Evolutionary conservation across 495 filamentous ascomycete genomes (phyloP).

Genomic region (Barbatosphaeria neglecta): DNA sequence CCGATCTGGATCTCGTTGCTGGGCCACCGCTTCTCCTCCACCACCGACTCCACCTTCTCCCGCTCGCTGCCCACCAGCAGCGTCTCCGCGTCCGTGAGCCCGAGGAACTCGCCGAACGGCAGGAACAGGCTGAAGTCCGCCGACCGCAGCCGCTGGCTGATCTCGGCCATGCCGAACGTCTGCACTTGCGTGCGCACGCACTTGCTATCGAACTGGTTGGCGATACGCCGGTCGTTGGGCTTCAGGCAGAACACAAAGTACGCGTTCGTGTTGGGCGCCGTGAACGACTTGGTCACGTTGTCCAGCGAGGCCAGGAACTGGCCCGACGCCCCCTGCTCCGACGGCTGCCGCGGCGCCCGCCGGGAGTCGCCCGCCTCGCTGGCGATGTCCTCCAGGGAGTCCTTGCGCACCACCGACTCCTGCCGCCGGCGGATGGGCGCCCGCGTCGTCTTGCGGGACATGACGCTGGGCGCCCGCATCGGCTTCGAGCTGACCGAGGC

Average conservation of each 20-base stretch:
- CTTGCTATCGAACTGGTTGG: constrained; percentile 98
- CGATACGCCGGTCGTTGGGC: constrained; percentile 92
- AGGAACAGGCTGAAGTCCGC: constrained; percentile 94
- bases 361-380: constrained; percentile 23
- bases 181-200: constrained; percentile 91
- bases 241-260: constrained; percentile 98
- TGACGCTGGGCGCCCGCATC: constrained; percentile 83
- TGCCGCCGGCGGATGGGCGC: constrained; percentile 32
- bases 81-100: constrained; percentile 70
- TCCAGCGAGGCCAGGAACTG: constrained; percentile 87
- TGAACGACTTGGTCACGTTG: constrained; percentile 75
- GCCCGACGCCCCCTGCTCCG: constrained; percentile 74
- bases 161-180: constrained; percentile 92
- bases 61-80: constrained; percentile 81
- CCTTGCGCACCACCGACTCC: constrained; percentile 8
- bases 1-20: constrained; percentile 83
- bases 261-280: constrained; percentile 68
- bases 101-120: constrained; percentile 91
- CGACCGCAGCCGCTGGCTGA: constrained; percentile 81
- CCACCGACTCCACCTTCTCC: constrained; percentile 80
- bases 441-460: constrained; percentile 47
- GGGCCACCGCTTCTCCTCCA: constrained; percentile 85
- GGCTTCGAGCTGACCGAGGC: constrained; percentile 93
- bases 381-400: constrained; percentile 3
- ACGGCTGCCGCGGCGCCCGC: constrained; percentile 19